Conservation (phyloP, 1,284 basidiomycete genomes). For the Phylloporus sp. region DNA sequence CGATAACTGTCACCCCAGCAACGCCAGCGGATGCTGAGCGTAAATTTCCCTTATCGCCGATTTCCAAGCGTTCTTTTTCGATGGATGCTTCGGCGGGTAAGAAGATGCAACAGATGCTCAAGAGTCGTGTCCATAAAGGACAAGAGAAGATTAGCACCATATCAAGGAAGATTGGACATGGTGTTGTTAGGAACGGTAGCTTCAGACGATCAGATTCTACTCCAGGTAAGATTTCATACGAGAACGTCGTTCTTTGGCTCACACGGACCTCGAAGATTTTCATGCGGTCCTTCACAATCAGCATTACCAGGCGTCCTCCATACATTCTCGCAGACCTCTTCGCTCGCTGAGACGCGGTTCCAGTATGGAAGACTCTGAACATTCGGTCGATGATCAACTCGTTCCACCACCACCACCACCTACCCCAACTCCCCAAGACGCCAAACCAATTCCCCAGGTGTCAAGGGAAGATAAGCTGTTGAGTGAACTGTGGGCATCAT, state of each 20-base stretch:
- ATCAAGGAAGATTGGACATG: conserved; percentile 77
- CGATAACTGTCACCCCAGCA: conserved; percentile 59
- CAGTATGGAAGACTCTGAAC: conserved; percentile 42
- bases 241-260: neutral
- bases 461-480: conserved; percentile 77
- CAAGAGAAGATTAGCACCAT: conserved; percentile 77
- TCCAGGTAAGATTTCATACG: conserved; percentile 56
- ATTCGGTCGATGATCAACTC: conserved; percentile 46
- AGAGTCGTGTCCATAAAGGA: conserved; percentile 74
- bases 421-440: conserved; percentile 37
- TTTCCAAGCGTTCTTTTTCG: conserved; percentile 39
- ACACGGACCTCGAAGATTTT: conserved; percentile 56
- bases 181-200: conserved; percentile 62
- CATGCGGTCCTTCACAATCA: conserved; percentile 66
- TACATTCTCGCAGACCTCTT: conserved; percentile 76
- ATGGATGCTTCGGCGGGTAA: conserved; percentile 61
- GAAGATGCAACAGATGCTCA: conserved; percentile 77
- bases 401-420: conserved; percentile 53
- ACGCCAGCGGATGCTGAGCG: conserved; percentile 49
- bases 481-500: conserved; percentile 92
- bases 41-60: conserved; percentile 25
- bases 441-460: conserved; percentile 52
- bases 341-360: conserved; percentile 55
- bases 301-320: conserved; percentile 85
- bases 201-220: conserved; percentile 69